Conservation (phyloP, 2,329 filamentous ascomycete species). For the Claviceps maximensis region DNA sequence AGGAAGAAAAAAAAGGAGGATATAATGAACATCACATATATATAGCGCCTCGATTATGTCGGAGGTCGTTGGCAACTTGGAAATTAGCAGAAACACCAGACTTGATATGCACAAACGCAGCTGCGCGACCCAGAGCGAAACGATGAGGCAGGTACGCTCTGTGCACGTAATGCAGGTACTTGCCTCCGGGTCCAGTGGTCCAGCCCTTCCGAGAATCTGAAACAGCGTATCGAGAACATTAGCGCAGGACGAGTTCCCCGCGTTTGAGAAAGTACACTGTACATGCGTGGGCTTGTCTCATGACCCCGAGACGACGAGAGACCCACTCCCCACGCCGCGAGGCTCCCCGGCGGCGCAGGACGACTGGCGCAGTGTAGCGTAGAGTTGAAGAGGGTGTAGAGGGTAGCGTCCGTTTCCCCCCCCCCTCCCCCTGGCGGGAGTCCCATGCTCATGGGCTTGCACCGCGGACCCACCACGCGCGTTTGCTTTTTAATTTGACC, state of each 20-base stretch:
- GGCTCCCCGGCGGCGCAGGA: no score
- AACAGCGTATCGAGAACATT: conserved; percentile 2
- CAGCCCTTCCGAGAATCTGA: neutral
- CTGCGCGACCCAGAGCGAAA: neutral
- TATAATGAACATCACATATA: no score
- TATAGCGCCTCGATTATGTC: no score
- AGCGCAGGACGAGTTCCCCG: neutral
- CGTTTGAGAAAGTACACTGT: neutral
- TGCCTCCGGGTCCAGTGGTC: neutral
- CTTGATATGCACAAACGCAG: no score
- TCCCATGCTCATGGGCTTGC: neutral
- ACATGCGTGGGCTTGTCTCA: neutral
- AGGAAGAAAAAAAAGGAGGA: no score
- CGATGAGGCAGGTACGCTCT: neutral
- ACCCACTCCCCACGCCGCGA: no score
- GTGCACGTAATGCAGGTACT: neutral
- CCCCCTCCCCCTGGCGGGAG: conserved; percentile 4
- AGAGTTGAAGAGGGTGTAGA: no score
- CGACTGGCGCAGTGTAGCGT: no score
- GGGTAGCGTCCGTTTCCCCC: neutral
- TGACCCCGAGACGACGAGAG: neutral
- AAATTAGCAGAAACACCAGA: no score
- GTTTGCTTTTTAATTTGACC: neutral
- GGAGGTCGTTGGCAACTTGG: no score
- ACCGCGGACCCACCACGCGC: neutral